Percentiles rank a stretch among this genome's conserved stretches.
Evolutionary conservation across 2,329 filamentous ascomycete genomes (phyloP).

Genomic region (Calonectria pteridis): DNA sequence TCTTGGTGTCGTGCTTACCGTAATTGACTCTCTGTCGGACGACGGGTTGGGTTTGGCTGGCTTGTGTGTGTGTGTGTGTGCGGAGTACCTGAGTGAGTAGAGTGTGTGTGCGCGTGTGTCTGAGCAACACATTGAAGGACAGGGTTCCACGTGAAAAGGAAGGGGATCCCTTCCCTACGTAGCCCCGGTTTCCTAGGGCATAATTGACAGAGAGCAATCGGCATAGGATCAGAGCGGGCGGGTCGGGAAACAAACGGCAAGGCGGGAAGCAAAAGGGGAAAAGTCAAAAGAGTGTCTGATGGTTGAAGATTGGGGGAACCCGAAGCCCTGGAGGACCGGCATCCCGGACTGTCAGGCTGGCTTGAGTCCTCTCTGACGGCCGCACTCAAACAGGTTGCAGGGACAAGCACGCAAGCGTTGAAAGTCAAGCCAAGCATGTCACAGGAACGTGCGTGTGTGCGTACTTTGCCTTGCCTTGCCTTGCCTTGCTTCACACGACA

Average conservation of each 20-base stretch:
- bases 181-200: background rate
- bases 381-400: background rate
- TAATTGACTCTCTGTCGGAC: background rate
- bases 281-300: background rate
- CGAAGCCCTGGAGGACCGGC: background rate
- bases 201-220: background rate
- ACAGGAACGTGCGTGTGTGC: background rate
- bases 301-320: background rate
- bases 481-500: background rate
- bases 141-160: background rate
- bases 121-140: background rate
- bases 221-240: background rate
- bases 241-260: constrained; percentile 11
- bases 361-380: background rate
- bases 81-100: background rate
- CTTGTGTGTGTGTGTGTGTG: background rate
- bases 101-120: background rate
- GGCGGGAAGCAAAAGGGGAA: background rate
- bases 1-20: background rate
- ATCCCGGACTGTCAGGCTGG: background rate
- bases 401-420: background rate
- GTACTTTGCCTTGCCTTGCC: background rate
- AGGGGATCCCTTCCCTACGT: constrained; percentile 4
- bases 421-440: background rate
- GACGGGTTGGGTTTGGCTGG: background rate